These are phyloP conservation scores for Nothopassalora personata DNA, from an alignment of 2,329 filamentous ascomycete genomes.

Conservation along the genomic window DNA sequence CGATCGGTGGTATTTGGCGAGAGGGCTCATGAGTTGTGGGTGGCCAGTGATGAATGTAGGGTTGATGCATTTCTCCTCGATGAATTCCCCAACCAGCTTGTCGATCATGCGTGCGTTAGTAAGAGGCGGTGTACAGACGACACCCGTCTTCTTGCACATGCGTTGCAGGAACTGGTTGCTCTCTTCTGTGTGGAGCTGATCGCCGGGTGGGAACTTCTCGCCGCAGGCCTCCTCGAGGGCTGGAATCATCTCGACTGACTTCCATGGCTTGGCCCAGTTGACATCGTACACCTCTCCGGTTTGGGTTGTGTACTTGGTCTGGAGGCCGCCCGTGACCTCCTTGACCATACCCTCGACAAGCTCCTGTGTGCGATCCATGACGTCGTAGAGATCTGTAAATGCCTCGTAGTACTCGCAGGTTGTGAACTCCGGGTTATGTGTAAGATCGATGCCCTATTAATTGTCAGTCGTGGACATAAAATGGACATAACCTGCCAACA, in stretches of 20 bases:
- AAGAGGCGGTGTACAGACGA: constrained; percentile 82
- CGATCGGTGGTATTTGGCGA: constrained; percentile 89
- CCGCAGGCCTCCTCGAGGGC: constrained; percentile 82
- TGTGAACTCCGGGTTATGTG: constrained; percentile 98
- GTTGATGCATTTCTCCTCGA: constrained; percentile 89
- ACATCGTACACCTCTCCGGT: constrained; percentile 80
- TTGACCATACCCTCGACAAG: constrained; percentile 86
- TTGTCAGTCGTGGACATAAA: background rate
- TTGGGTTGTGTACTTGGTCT: constrained; percentile 70
- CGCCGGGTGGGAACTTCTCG: constrained; percentile 87
- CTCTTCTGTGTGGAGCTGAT: constrained; percentile 83
- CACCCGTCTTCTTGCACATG: constrained; percentile 80
- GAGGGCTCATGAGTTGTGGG: constrained; percentile 77
- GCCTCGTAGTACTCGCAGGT: constrained; percentile 97
- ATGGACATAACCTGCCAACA: background rate
- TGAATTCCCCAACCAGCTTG: constrained; percentile 83
- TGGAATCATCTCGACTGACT: constrained; percentile 90
- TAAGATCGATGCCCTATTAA: constrained; percentile 65
- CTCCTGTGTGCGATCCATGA: constrained; percentile 88
- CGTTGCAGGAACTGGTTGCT: constrained; percentile 81
- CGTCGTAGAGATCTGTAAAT: constrained; percentile 75
- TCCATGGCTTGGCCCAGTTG: constrained; percentile 96
- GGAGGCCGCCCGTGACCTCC: constrained; percentile 64
- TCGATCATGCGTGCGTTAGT: constrained; percentile 97
- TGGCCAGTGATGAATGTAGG: constrained; percentile 89